These are phyloP conservation scores for Trichoderma pleuroti DNA, from an alignment of 2,329 filamentous ascomycete species.

Conservation along the genomic window DNA sequence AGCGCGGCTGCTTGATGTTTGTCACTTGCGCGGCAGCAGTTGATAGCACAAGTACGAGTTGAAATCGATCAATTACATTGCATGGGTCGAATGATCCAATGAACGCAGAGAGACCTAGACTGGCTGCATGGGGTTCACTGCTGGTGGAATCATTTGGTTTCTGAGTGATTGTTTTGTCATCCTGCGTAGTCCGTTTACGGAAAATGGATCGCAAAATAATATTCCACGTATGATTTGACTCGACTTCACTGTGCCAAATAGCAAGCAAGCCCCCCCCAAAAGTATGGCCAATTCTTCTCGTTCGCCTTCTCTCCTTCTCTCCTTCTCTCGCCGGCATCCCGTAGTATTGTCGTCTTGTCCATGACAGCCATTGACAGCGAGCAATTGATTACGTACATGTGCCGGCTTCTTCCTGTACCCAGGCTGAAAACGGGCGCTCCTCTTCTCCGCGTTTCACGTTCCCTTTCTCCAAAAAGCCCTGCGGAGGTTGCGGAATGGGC, in stretches of 20 bases:
- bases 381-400: background rate
- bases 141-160: background rate
- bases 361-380: background rate
- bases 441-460: background rate
- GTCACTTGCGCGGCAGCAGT: background rate
- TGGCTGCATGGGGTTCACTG: background rate
- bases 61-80: background rate
- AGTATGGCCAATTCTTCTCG: background rate
- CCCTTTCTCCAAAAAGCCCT: background rate
- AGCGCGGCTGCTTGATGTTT: conserved; percentile 33
- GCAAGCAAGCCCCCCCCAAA: background rate
- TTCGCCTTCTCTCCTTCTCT: background rate
- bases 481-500: background rate
- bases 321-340: background rate
- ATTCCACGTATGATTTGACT: conserved; percentile 12
- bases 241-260: background rate
- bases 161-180: background rate
- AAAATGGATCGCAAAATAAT: background rate
- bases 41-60: background rate
- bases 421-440: background rate
- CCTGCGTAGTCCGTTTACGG: background rate
- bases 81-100: background rate
- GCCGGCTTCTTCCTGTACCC: background rate
- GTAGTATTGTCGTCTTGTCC: background rate
- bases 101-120: background rate